Percentiles rank a stretch among this genome's conserved stretches.
Evolutionary conservation across 345 rosid genomes (phyloP).

Genomic region (Viola odorata): DNA sequence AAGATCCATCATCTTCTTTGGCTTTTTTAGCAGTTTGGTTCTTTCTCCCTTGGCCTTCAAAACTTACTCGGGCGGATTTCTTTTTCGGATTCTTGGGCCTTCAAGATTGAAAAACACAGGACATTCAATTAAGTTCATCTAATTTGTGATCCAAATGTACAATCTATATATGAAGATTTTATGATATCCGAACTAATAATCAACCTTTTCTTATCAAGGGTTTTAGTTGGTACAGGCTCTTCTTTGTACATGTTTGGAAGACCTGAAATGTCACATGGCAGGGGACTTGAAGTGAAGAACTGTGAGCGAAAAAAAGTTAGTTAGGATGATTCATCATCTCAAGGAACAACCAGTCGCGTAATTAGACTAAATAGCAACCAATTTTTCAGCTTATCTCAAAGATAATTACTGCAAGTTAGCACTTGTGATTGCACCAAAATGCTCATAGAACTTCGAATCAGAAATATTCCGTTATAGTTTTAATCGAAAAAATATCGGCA

Average conservation of each 20-base stretch:
- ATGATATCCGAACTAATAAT: neutral
- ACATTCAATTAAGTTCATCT: neutral
- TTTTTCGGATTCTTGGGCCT: conserved; percentile 31
- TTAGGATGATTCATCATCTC: neutral
- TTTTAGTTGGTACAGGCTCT: conserved; percentile 28
- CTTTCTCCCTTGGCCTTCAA: conserved; percentile 19
- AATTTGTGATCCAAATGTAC: no score
- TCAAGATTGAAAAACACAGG: conserved; percentile 1
- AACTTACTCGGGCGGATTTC: conserved; percentile 16
- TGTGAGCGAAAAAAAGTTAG: conserved; percentile 12
- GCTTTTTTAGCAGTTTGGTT: conserved; percentile 2
- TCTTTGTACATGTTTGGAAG: conserved; percentile 38
- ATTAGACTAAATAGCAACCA: no score
- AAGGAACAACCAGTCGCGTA: no score
- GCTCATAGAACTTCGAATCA: no score
- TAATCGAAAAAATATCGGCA: neutral
- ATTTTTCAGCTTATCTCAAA: no score
- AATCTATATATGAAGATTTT: no score
- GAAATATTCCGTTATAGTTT: no score
- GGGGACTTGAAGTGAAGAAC: conserved; percentile 57
- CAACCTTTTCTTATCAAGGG: conserved; percentile 31
- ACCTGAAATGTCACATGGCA: conserved; percentile 43
- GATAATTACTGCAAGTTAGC: no score
- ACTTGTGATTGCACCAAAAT: no score
- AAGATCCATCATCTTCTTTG: conserved; percentile 33